Evolutionary conservation across 768 basidiomycete species (phyloP).

Genomic region (Kwoniella europaea): DNA sequence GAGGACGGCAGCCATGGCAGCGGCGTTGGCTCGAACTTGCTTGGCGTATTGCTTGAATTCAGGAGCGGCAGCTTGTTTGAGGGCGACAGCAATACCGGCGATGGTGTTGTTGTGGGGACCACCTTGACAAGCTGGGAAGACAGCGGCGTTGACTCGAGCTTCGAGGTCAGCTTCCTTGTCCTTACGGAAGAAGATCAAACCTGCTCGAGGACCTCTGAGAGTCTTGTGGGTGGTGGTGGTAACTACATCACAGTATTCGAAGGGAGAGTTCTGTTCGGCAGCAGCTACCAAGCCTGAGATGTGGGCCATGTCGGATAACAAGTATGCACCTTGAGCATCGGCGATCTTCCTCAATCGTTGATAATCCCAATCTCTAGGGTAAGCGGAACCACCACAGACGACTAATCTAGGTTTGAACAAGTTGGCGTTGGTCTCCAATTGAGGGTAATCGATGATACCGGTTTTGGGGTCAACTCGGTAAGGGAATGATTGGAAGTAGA

Average conservation of each 20-base stretch:
- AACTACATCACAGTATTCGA: slow-evolving; percentile 95
- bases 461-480: slow-evolving; percentile 77
- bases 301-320: slow-evolving; percentile 97
- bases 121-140: slow-evolving; percentile 99
- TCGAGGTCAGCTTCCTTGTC: slow-evolving; percentile 89
- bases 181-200: slow-evolving; percentile 97
- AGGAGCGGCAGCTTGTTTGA: slow-evolving; percentile 87
- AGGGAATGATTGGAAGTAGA: slow-evolving; percentile 99
- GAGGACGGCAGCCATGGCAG: slow-evolving; percentile 74
- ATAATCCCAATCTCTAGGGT: slow-evolving; percentile 99
- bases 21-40: slow-evolving; percentile 89
- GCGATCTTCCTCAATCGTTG: slow-evolving; percentile 76
- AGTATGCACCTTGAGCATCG: slow-evolving; percentile 84
- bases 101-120: slow-evolving; percentile 99
- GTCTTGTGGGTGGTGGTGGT: slow-evolving; percentile 99
- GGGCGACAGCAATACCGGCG: slow-evolving; percentile 88
- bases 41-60: slow-evolving; percentile 89
- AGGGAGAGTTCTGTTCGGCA: slow-evolving; percentile 84
- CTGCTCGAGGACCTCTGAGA: slow-evolving; percentile 95
- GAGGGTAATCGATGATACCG: slow-evolving; percentile 86
- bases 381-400: slow-evolving; percentile 97
- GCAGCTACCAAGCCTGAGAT: slow-evolving; percentile 94
- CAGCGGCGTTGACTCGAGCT: slow-evolving; percentile 95
- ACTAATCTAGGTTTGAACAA: slow-evolving; percentile 94
- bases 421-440: slow-evolving; percentile 80